Evolutionary conservation across 2,329 filamentous ascomycete genomes (phyloP), one percentile per base, ranked within the genome.

Genomic region (Fusarium staphyleae): DNA sequence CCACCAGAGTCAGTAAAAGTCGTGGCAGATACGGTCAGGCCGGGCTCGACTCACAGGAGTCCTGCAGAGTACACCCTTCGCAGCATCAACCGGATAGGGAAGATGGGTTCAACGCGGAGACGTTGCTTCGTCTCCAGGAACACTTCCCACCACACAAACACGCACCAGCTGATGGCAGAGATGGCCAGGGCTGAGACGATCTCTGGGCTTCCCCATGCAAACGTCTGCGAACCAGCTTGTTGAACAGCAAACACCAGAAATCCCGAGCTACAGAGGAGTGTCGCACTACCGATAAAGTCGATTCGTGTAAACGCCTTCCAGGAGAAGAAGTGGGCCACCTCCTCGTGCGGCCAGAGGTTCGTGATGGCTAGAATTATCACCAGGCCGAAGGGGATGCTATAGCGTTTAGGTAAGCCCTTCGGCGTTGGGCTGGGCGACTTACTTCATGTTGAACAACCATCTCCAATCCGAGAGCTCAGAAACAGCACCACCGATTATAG

Each of bases 401-500:
- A n/a, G 7, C 7, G 22, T 55, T 66, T 48, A 68, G 51, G 34
- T 33, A n/a, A 7, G 24, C 22, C 16, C 15, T 15, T 14, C 4
- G 13, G 16, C 42, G 14, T 24, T 13, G 16, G 18, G 33, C 14
- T 6, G 16, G 12, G 10, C 8, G 15, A 60, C 78, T 37, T 70
- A 85, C 82, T 87, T 87, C 67, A 86, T 80, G 68, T 82, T 81
- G 67, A 87, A 87, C 32, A 87, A 76, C 75, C 82, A 84, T 43
- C 80, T 75, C 84, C 84, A 87, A 35, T 74, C 76, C 14, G 77
- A 76, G 2, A 76, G 70, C n/a, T 80, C 74, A 1, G 81, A 78
- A 16, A 87, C 80, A 3, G 78, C 72, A 2, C 84, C 84, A 4
- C 84, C 84, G 3, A 87, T 69, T 3, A 87, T 68, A 1, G 84